A percentile compares a stretch with the other conserved stretches of the same genome.
Conservation (phyloP, 148 eudicot species). For the Camellia sinensis region DNA sequence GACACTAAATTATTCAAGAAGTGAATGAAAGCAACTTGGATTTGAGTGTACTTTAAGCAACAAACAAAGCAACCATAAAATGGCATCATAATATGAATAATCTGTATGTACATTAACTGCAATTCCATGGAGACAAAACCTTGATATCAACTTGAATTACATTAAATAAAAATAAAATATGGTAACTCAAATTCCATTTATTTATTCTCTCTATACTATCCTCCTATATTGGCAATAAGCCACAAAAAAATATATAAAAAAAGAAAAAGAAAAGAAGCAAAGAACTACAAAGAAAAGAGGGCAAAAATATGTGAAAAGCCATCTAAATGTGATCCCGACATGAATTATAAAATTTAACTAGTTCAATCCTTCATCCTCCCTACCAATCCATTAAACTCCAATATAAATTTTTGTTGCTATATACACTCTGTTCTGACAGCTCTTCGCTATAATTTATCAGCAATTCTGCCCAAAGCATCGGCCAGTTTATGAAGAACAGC, state of each 20-base stretch:
- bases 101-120: not conserved
- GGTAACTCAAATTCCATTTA: constrained; percentile 3
- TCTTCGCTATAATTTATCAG: constrained; percentile 73
- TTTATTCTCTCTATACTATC: constrained; percentile 11
- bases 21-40: too few relatives aligned
- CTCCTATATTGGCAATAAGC: constrained; percentile 19
- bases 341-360: not conserved
- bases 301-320: not conserved
- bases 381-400: constrained; percentile 1
- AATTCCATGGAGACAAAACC: not conserved
- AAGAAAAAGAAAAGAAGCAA: not conserved
- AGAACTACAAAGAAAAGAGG: not conserved
- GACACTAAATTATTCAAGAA: too few relatives aligned
- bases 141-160: constrained; percentile 8
- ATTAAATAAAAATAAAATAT: not conserved
- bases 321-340: constrained; percentile 10
- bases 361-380: constrained; percentile 18
- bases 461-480: constrained; percentile 80
- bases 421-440: constrained; percentile 15
- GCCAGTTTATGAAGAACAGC: constrained; percentile 79
- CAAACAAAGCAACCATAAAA: too few relatives aligned
- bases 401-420: not conserved
- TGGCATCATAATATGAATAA: too few relatives aligned
- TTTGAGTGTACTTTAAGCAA: too few relatives aligned
- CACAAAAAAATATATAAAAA: not conserved